Base-by-base conservation (phyloP, 495 filamentous ascomycete species). In the Xylaria nigripes region DNA sequence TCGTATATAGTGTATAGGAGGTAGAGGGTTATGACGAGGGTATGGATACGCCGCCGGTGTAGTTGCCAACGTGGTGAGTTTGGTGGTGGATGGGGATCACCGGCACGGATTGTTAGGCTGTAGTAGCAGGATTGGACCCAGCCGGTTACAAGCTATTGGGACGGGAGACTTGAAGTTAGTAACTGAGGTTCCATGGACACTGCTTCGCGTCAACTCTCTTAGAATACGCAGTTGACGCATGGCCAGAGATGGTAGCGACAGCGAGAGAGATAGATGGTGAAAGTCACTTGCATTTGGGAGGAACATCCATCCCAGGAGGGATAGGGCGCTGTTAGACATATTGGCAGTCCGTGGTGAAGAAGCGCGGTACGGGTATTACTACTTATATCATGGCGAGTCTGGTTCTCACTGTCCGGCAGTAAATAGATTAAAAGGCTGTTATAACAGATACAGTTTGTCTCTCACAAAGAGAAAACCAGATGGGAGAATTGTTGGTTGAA, bases 1-100 rank as follows among this genome's bases (percentile, higher is more conserved):
- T 97, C 92, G 72, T 90, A 96, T 61, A 98, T 83, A 30, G 88
- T 96, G 74, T 96, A 97, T 55, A 87, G 71, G 18, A 98, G 85
- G 71, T 97, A 98, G 42, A 80, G 65, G 36, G 83, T 68, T 16
- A 96, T 85, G 58, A 97, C 87, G 48, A 81, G 67, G 66, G 90
- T 85, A 67, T 92, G 84, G 67, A 95, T 90, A 61, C 82, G 81
- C 23, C 84, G 86, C 38, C 89, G 83, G 69, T 95, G 86, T 16
- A 80, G 78, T 55, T 74, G 72, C 62, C 78, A 89, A 60, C 81
- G 79, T 0, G 84, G 78, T 1, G 81, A 81, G 52, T 86, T 85
- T 0, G 87, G 90, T 32, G 77, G 73, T 1, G 93, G 93, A 40
- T 81, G 84, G 19, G 84, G 86, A 56, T 94, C 86, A 58, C 93